phyloP scores from a whole-genome alignment of 2,329 filamentous ascomycete genomes.

The Diaporthe ampelina region DNA sequence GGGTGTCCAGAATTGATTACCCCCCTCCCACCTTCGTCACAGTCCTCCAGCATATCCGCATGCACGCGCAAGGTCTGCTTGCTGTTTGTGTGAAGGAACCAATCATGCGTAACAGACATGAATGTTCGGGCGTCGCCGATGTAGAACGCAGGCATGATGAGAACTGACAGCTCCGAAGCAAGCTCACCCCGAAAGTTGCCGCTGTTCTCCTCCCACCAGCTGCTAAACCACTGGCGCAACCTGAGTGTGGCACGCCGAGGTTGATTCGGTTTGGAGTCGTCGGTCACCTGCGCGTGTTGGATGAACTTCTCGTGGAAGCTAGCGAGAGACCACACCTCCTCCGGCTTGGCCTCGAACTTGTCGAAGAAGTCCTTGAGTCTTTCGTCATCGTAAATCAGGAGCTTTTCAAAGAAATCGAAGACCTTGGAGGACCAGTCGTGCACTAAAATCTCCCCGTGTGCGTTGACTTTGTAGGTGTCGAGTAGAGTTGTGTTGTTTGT shows the following conservation, averaged over 20 bases:
- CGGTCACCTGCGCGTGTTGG: background rate
- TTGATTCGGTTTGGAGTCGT: background rate
- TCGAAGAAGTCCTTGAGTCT: background rate
- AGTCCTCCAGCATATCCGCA: background rate
- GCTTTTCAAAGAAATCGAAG: background rate
- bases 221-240: slow-evolving; percentile 19
- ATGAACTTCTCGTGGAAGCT: slow-evolving; percentile 17
- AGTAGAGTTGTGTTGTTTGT: background rate
- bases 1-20: background rate
- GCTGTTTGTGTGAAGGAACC: background rate
- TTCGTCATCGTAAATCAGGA: background rate
- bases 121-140: slow-evolving; percentile 13
- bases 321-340: slow-evolving; percentile 11
- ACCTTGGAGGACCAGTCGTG: background rate
- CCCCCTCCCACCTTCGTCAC: background rate
- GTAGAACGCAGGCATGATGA: slow-evolving; percentile 25
- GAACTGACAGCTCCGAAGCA: background rate
- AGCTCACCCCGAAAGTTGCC: background rate
- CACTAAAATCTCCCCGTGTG: background rate
- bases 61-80: background rate
- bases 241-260: background rate
- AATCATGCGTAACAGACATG: background rate
- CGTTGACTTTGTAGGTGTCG: background rate
- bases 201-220: slow-evolving; percentile 5
- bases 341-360: background rate